phyloP scores from a whole-genome alignment of 768 basidiomycete species.

The Pleurotus ostreatus region DNA sequence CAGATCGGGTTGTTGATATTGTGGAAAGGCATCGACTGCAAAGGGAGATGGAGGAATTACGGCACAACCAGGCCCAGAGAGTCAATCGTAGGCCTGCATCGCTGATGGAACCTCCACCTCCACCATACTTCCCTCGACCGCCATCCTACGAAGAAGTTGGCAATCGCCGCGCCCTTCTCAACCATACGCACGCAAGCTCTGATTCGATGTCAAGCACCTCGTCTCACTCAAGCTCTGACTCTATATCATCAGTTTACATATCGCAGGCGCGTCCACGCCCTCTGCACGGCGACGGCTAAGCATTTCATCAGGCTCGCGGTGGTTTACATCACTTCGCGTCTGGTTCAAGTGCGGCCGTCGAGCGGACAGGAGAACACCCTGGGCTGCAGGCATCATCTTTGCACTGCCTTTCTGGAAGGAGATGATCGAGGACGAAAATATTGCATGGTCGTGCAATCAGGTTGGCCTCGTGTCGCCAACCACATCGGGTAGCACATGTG shows the following conservation, averaged over 20 bases:
- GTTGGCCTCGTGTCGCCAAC: too few species aligned
- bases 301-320: background rate
- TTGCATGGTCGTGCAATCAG: too few species aligned
- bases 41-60: constrained; percentile 46
- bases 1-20: constrained; percentile 39
- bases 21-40: constrained; percentile 44
- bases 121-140: constrained; percentile 50
- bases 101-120: constrained; percentile 38
- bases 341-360: too few species aligned
- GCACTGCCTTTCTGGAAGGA: too few species aligned
- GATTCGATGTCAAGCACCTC: constrained; percentile 4
- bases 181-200: background rate
- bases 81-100: constrained; percentile 20
- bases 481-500: too few species aligned
- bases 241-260: background rate
- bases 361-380: too few species aligned
- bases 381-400: too few species aligned
- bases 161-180: constrained; percentile 10
- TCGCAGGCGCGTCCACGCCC: background rate
- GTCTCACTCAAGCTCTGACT: constrained; percentile 10
- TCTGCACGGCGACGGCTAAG: background rate
- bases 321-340: too few species aligned
- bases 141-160: constrained; percentile 33
- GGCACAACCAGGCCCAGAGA: constrained; percentile 17
- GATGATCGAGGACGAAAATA: too few species aligned